phyloP scores from a whole-genome alignment of 2,329 filamentous ascomycete species.

The Curvularia eragrostidis region DNA sequence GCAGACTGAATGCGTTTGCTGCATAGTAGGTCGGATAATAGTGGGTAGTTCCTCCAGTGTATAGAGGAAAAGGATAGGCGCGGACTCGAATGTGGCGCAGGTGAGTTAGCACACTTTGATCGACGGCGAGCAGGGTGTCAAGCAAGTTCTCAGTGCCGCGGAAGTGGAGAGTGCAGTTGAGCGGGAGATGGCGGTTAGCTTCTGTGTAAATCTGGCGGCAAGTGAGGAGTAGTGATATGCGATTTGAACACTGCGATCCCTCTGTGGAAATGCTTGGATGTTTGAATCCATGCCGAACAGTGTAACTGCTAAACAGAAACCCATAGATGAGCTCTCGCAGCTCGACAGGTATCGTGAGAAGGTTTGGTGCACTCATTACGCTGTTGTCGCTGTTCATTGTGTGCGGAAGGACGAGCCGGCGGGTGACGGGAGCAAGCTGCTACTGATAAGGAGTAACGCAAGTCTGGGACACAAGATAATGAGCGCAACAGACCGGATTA shows the following conservation, averaged over 20 bases:
- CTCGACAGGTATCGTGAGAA: conserved; percentile 44
- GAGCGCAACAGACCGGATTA: conserved; percentile 1
- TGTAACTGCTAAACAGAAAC: conserved; percentile 42
- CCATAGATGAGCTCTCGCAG: conserved; percentile 45
- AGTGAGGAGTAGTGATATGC: conserved; percentile 41
- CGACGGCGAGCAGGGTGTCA: conserved; percentile 39
- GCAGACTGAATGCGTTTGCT: conserved; percentile 38
- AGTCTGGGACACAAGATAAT: not conserved
- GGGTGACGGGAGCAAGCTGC: not conserved
- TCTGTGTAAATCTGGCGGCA: conserved; percentile 41
- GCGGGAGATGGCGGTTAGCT: conserved; percentile 43
- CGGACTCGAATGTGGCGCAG: conserved; percentile 42
- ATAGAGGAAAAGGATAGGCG: conserved; percentile 45
- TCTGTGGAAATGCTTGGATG: conserved; percentile 14
- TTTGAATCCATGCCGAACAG: conserved; percentile 39
- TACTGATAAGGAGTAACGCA: conserved; percentile 11
- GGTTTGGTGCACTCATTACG: conserved; percentile 27
- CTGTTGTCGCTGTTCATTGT: not conserved
- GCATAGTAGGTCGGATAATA: conserved; percentile 46
- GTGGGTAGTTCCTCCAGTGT: conserved; percentile 29
- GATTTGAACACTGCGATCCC: conserved; percentile 24
- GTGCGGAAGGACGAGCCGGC: not conserved
- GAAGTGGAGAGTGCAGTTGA: conserved; percentile 43
- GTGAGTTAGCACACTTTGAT: conserved; percentile 41
- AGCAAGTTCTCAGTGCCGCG: conserved; percentile 45